These are phyloP conservation scores for Escallonia rubra DNA, from an alignment of 129 eudicot species.

Conservation along the genomic window DNA sequence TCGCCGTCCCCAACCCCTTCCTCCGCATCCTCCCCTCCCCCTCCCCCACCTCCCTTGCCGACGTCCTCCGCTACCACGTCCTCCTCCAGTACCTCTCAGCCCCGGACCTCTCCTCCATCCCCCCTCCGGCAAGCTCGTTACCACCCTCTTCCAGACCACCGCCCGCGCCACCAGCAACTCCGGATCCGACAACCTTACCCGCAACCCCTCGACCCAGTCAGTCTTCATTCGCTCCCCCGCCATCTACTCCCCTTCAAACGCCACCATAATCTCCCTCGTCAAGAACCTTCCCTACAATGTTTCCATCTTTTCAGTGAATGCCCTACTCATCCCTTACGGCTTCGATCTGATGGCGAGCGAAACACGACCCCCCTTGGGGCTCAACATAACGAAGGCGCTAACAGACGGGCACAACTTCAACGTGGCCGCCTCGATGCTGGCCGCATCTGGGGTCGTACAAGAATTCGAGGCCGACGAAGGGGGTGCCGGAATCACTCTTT, in stretches of 20 bases:
- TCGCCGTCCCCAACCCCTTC: constrained; percentile 69
- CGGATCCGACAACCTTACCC: constrained; percentile 59
- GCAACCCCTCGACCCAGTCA: constrained; percentile 25
- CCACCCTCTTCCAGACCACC: constrained; percentile 81
- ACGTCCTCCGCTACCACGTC: constrained; percentile 85
- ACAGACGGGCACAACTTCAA: constrained; percentile 79
- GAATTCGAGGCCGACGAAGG: constrained; percentile 71
- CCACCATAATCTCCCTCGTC: constrained; percentile 39
- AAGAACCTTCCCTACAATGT: constrained; percentile 44
- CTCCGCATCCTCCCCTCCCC: constrained; percentile 23
- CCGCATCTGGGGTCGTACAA: constrained; percentile 70
- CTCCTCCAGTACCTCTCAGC: constrained; percentile 56
- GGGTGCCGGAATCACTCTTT: constrained; percentile 84
- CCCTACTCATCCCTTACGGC: constrained; percentile 48
- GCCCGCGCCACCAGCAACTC: constrained; percentile 61
- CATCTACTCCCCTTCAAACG: constrained; percentile 39
- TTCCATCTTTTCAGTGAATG: constrained; percentile 40
- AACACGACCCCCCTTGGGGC: constrained; percentile 62
- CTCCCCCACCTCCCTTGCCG: constrained; percentile 38
- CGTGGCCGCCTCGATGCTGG: constrained; percentile 66
- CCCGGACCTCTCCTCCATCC: constrained; percentile 47
- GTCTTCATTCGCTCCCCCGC: constrained; percentile 45
- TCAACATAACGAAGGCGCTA: constrained; percentile 61
- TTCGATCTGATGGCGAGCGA: constrained; percentile 66
- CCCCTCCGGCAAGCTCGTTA: constrained; percentile 58